These are phyloP conservation scores for Russula compacta DNA, from an alignment of 768 basidiomycete species.

Conservation along the genomic window DNA sequence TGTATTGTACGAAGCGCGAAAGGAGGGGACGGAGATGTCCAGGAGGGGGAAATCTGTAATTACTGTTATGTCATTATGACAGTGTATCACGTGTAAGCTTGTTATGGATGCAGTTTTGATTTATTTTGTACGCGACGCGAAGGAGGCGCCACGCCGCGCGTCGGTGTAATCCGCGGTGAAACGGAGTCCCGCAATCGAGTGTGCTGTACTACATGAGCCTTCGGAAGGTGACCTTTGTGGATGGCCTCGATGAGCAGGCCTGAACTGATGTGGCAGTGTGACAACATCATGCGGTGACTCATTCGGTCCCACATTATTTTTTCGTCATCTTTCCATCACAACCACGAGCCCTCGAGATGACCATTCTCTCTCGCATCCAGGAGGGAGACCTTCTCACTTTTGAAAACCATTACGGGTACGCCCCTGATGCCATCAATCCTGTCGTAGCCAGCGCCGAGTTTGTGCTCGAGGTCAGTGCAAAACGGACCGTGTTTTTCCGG, in stretches of 20 bases:
- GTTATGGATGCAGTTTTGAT: too few relatives aligned
- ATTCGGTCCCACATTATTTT: neutral
- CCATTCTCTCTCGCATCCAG: slow-evolving; percentile 7
- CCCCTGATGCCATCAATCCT: slow-evolving; percentile 9
- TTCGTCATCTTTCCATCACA: neutral
- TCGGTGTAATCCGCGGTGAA: too few relatives aligned
- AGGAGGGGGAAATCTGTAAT: too few relatives aligned
- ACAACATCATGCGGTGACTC: neutral
- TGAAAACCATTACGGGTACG: neutral
- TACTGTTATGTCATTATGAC: neutral
- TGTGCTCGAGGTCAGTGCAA: slow-evolving; percentile 14
- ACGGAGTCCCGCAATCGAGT: neutral
- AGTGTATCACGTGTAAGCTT: neutral
- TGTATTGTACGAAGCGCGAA: too few relatives aligned
- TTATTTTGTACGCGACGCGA: too few relatives aligned
- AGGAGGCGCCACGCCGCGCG: too few relatives aligned
- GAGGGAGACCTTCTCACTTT: neutral
- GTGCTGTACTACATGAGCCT: neutral
- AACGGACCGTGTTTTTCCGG: neutral
- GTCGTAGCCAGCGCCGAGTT: slow-evolving; percentile 19
- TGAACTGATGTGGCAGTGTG: neutral
- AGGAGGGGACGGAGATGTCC: too few relatives aligned
- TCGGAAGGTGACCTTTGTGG: too few relatives aligned
- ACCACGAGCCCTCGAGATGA: slow-evolving; percentile 3
- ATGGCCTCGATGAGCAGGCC: neutral